A percentile compares a stretch with the other conserved stretches of the same genome.
Evolutionary conservation across 2,329 filamentous ascomycete genomes (phyloP).

Genomic region (Paecilomyces dactylethromorphus): DNA sequence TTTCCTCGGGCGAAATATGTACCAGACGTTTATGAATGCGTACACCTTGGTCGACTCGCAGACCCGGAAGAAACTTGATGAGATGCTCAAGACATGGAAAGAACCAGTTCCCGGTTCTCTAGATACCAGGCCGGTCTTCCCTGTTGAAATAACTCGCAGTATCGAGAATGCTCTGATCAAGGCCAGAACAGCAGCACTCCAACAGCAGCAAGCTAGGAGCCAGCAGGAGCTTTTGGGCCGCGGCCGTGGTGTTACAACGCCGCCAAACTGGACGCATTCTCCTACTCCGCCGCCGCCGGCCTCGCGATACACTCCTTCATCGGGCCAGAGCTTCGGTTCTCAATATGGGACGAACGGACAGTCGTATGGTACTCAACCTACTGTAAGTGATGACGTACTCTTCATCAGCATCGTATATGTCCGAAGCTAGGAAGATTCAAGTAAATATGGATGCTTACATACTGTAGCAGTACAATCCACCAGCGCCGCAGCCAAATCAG

Average conservation of each 20-base stretch:
- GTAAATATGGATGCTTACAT: conserved; percentile 13
- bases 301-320: conserved; percentile 32
- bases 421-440: conserved; percentile 10
- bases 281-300: conserved; percentile 61
- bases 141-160: conserved; percentile 74
- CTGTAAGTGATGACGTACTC: conserved; percentile 11
- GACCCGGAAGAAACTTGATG: conserved; percentile 86
- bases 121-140: conserved; percentile 87
- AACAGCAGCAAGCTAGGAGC: conserved; percentile 43
- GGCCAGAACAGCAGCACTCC: conserved; percentile 54
- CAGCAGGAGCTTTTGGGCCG: conserved; percentile 52
- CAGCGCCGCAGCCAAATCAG: conserved; percentile 22
- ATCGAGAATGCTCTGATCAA: conserved; percentile 95
- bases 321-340: conserved; percentile 16
- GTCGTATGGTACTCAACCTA: conserved; percentile 15
- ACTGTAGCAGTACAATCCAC: conserved; percentile 15
- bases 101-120: conserved; percentile 90
- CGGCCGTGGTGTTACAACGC: conserved; percentile 45
- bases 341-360: conserved; percentile 27
- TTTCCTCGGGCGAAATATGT: conserved; percentile 87
- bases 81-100: conserved; percentile 97
- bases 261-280: conserved; percentile 62
- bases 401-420: not conserved
- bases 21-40: conserved; percentile 92
- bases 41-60: conserved; percentile 80